Conservation (phyloP, 352 stramenopile genomes). For the Phytophthora podocarpi region DNA sequence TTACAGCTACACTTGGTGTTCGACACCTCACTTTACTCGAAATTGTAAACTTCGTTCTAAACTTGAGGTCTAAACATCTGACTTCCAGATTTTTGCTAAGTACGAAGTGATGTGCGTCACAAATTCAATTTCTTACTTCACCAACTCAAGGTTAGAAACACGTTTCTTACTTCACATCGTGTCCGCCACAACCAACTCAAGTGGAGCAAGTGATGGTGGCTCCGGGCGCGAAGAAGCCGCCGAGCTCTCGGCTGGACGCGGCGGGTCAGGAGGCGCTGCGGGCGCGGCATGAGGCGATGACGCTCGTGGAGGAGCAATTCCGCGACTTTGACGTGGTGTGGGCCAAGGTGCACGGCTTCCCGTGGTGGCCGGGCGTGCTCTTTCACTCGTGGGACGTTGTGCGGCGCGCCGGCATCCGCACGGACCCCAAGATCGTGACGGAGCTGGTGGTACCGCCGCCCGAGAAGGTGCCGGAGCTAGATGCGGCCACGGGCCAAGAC, state of each 20-base stretch:
- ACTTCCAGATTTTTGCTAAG: too few relatives aligned
- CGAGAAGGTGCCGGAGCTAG: constrained; percentile 31
- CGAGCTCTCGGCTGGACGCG: constrained; percentile 29
- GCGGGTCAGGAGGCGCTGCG: constrained; percentile 24
- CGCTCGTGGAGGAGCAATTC: constrained; percentile 59
- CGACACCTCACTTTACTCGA: too few relatives aligned
- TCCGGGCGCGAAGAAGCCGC: constrained; percentile 25
- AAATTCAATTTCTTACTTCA: too few relatives aligned
- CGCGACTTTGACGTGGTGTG: constrained; percentile 81
- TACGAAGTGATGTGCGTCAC: too few relatives aligned
- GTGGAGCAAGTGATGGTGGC: constrained; percentile 54
- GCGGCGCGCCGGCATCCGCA: constrained; percentile 41
- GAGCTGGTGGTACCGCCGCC: constrained; percentile 46
- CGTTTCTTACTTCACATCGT: too few relatives aligned
- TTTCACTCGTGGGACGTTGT: constrained; percentile 72
- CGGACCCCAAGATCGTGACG: constrained; percentile 40
- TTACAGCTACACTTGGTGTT: too few relatives aligned
- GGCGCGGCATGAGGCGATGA: constrained; percentile 36
- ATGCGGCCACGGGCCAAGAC: constrained; percentile 27
- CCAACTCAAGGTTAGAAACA: too few relatives aligned
- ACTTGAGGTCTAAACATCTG: too few relatives aligned
- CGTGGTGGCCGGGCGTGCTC: constrained; percentile 82
- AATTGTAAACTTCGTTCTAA: too few relatives aligned
- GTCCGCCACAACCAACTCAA: too few relatives aligned
- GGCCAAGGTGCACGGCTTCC: constrained; percentile 68